Percentiles rank a stretch among this genome's conserved stretches.
phyloP scores from a whole-genome alignment of 2,329 filamentous ascomycete genomes.

The Aspergillus awamori region DNA sequence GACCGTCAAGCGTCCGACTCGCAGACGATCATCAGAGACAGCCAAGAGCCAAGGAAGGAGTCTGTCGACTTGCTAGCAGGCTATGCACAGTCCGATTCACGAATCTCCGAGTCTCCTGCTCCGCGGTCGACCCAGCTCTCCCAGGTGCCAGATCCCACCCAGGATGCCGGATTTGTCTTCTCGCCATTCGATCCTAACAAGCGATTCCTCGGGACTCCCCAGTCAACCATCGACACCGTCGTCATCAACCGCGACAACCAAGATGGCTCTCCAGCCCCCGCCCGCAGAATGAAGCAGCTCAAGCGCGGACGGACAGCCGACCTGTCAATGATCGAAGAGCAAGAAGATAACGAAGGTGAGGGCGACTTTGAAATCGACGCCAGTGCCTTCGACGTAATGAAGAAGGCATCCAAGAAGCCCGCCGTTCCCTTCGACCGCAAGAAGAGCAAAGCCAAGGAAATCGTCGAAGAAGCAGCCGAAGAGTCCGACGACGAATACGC shows the following conservation, averaged over 20 bases:
- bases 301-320: constrained; percentile 50
- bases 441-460: constrained; percentile 81
- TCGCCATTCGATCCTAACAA: constrained; percentile 69
- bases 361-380: constrained; percentile 42
- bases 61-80: constrained; percentile 48
- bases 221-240: constrained; percentile 73
- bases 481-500: constrained; percentile 99
- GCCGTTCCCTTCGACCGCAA: constrained; percentile 73
- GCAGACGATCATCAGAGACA: constrained; percentile 62
- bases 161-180: constrained; percentile 75
- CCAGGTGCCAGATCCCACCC: constrained; percentile 73
- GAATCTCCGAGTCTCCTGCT: constrained; percentile 41
- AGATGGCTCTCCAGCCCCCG: constrained; percentile 66
- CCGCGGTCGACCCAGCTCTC: constrained; percentile 61
- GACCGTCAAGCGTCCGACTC: constrained; percentile 64
- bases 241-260: constrained; percentile 43
- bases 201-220: constrained; percentile 66
- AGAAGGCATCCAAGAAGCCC: constrained; percentile 60
- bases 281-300: constrained; percentile 60
- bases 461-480: constrained; percentile 91
- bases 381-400: constrained; percentile 71
- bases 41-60: constrained; percentile 52
- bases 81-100: constrained; percentile 37
- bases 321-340: constrained; percentile 51
- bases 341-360: constrained; percentile 40